Base-by-base conservation (phyloP, 2,329 filamentous ascomycete species). In the Cytospora schulzeri region DNA sequence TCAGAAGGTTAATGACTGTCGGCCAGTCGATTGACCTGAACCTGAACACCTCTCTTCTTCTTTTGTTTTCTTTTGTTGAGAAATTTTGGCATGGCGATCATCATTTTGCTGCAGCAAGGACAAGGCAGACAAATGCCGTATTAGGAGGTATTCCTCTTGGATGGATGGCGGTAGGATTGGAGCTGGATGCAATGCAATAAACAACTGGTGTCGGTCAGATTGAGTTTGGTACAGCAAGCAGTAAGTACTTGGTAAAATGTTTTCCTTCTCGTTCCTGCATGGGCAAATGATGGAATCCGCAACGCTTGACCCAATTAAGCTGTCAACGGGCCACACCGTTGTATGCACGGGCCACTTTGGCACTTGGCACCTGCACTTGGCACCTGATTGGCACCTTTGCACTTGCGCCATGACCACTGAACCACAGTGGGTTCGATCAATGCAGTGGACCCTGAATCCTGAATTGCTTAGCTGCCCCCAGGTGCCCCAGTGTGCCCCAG, bases 211-310 rank as follows among this genome's bases (percentile, higher is more conserved):
- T n/a, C 54, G 22, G 50, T 45, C 41, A 45, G n/a, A 60, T 41
- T 38, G 48, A 35, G 45, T 31, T n/a, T 52, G 53, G 48, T 54
- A n/a, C 33, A 38, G 54, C 59, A 51, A 60, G 35, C n/a, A n/a
- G n/a, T n/a, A n/a, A n/a, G n/a, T n/a, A n/a, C n/a, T n/a, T n/a
- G n/a, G n/a, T n/a, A n/a, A n/a, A n/a, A n/a, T n/a, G n/a, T n/a
- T 33, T 26, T 52, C 22, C 15, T 26, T 38, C 33, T 48, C 51
- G 60, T 62, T 62, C 60, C 60, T 62, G 60, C 60, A 50, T 62
- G 38, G 51, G 52, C n/a, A 51, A 56, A 29, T 12, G 22, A 48
- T 29, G 15, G 12, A 4, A 22, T 24, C 45, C 45, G 22, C 45
- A 12, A 38, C 24, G 15, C 28, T 24, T 29, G 24, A 26, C 60